phyloP scores from a whole-genome alignment of 2,329 filamentous ascomycete species.

The Aspergillus novofumigatus region DNA sequence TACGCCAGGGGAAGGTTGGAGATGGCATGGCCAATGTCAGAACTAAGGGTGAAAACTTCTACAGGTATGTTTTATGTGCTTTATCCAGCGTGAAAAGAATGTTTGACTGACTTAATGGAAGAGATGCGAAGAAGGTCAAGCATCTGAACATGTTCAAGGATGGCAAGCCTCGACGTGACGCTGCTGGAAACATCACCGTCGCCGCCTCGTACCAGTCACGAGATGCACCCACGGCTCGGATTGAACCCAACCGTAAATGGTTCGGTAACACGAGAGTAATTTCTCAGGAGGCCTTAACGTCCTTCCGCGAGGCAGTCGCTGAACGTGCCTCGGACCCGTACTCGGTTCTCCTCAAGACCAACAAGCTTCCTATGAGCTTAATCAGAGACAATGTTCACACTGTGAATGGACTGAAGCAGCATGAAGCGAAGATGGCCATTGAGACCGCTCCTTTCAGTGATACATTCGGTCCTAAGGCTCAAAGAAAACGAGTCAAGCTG shows the following conservation, averaged over 20 bases:
- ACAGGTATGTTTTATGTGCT: constrained; percentile 57
- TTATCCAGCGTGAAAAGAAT: not conserved
- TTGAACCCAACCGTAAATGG: constrained; percentile 97
- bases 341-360: constrained; percentile 89
- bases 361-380: constrained; percentile 93
- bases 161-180: constrained; percentile 76
- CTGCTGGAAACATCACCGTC: constrained; percentile 76
- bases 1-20: constrained; percentile 76
- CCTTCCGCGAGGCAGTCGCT: constrained; percentile 87
- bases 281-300: constrained; percentile 78
- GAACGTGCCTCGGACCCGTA: constrained; percentile 89
- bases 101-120: constrained; percentile 21
- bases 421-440: constrained; percentile 89
- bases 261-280: constrained; percentile 92
- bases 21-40: constrained; percentile 91
- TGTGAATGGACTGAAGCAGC: constrained; percentile 82
- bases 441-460: constrained; percentile 81
- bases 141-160: constrained; percentile 86
- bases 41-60: constrained; percentile 97
- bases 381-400: constrained; percentile 70
- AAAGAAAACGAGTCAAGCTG: constrained; percentile 88
- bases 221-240: constrained; percentile 75
- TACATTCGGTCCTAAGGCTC: constrained; percentile 89
- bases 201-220: constrained; percentile 78
- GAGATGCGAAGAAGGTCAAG: constrained; percentile 80